These are phyloP conservation scores for Penicillium freii DNA, from an alignment of 2,329 filamentous ascomycete species.

Conservation along the genomic window DNA sequence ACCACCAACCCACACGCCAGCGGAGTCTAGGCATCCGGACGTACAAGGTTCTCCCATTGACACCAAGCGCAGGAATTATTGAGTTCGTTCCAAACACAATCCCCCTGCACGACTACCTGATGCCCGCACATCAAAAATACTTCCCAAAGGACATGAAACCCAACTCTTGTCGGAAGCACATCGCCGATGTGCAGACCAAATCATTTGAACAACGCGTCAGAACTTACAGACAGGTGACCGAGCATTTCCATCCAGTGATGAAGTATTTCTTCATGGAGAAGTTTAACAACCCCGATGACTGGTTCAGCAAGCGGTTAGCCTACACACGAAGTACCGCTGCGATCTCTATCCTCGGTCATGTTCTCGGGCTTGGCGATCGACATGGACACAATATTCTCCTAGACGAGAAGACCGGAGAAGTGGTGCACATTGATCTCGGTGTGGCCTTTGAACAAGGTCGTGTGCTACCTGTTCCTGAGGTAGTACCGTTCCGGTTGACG, in stretches of 20 bases:
- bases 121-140: slow-evolving; percentile 85
- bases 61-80: slow-evolving; percentile 81
- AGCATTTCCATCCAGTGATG: slow-evolving; percentile 88
- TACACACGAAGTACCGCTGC: slow-evolving; percentile 93
- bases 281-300: slow-evolving; percentile 91
- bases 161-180: slow-evolving; percentile 73
- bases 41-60: slow-evolving; percentile 93
- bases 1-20: slow-evolving; percentile 82
- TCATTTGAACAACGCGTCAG: slow-evolving; percentile 68
- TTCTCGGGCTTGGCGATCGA: slow-evolving; percentile 87
- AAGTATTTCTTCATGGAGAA: slow-evolving; percentile 96
- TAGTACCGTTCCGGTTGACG: slow-evolving; percentile 92
- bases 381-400: slow-evolving; percentile 97
- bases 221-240: slow-evolving; percentile 73
- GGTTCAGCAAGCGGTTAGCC: slow-evolving; percentile 84
- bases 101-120: slow-evolving; percentile 85
- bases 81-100: slow-evolving; percentile 96
- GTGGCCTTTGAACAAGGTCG: slow-evolving; percentile 96
- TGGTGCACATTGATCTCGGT: slow-evolving; percentile 94
- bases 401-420: slow-evolving; percentile 84
- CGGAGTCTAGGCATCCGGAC: slow-evolving; percentile 87
- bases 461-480: slow-evolving; percentile 89
- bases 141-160: slow-evolving; percentile 80
- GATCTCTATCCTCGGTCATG: slow-evolving; percentile 90
- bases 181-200: slow-evolving; percentile 68